These are phyloP conservation scores for Cicer chorassanicum DNA, from an alignment of 306 rosid genomes.

Conservation along the genomic window DNA sequence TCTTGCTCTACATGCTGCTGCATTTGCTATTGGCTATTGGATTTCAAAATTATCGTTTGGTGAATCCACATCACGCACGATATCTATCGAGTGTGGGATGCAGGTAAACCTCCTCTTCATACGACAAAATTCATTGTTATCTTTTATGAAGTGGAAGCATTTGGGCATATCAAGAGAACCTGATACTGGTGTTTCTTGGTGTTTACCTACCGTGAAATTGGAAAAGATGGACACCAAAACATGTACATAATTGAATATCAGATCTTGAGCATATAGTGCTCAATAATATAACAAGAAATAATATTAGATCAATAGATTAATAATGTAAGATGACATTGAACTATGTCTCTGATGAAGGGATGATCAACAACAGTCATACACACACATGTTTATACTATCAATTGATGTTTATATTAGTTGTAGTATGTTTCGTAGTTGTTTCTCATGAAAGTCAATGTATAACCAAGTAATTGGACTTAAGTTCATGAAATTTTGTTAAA, in stretches of 20 bases:
- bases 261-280: background rate
- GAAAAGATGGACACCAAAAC: background rate
- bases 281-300: background rate
- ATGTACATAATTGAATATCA: background rate
- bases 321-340: background rate
- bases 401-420: background rate
- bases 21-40: conserved; percentile 90
- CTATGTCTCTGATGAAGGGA: background rate
- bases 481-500: too few relatives aligned
- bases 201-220: too few relatives aligned
- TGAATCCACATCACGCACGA: conserved; percentile 96
- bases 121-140: conserved; percentile 4
- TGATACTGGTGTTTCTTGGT: too few relatives aligned
- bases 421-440: background rate
- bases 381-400: background rate
- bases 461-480: too few relatives aligned
- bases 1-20: conserved; percentile 79
- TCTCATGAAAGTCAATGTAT: background rate
- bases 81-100: conserved; percentile 97
- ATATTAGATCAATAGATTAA: conserved; percentile 7
- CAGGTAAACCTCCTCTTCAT: conserved; percentile 60
- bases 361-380: background rate
- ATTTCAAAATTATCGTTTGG: conserved; percentile 81
- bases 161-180: too few relatives aligned
- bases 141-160: background rate